phyloP scores from a whole-genome alignment of 768 basidiomycete genomes.

The Pisolithus albus region DNA sequence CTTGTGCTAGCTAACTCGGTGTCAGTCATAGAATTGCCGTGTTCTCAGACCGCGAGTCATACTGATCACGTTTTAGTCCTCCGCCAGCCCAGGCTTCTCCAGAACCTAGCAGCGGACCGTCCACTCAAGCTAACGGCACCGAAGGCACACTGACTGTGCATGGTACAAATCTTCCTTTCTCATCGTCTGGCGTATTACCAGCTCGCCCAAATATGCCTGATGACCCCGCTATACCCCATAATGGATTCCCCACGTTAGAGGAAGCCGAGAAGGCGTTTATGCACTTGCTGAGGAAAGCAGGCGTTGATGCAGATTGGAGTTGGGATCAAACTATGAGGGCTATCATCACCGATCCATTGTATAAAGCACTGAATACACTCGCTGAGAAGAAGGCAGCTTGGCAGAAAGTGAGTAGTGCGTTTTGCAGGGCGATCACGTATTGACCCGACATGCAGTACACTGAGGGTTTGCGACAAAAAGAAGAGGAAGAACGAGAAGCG shows the following conservation, averaged over 20 bases:
- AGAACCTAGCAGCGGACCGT: constrained; percentile 41
- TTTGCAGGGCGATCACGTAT: background rate
- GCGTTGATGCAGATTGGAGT: constrained; percentile 87
- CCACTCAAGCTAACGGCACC: constrained; percentile 43
- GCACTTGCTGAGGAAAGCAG: constrained; percentile 81
- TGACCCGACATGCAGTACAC: constrained; percentile 47
- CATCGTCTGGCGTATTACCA: constrained; percentile 55
- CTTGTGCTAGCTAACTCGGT: constrained; percentile 29
- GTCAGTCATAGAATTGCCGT: constrained; percentile 9
- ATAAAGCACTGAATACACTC: constrained; percentile 87
- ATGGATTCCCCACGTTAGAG: constrained; percentile 78
- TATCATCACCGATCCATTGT: constrained; percentile 96
- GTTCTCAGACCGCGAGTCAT: background rate
- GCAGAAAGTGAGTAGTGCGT: constrained; percentile 69
- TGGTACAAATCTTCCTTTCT: constrained; percentile 55
- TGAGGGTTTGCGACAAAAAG: constrained; percentile 66
- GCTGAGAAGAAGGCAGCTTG: constrained; percentile 93
- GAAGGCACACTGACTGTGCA: constrained; percentile 41
- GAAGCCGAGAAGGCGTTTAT: constrained; percentile 95
- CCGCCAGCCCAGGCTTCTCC: constrained; percentile 21
- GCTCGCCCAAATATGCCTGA: constrained; percentile 76
- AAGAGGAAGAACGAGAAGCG: constrained; percentile 80
- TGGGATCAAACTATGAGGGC: constrained; percentile 99
- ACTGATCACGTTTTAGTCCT: constrained; percentile 19
- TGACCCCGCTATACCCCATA: constrained; percentile 83